Evolutionary conservation across 192 early-diverging fungal species (phyloP).

Genomic region (Mortierella alpina): DNA sequence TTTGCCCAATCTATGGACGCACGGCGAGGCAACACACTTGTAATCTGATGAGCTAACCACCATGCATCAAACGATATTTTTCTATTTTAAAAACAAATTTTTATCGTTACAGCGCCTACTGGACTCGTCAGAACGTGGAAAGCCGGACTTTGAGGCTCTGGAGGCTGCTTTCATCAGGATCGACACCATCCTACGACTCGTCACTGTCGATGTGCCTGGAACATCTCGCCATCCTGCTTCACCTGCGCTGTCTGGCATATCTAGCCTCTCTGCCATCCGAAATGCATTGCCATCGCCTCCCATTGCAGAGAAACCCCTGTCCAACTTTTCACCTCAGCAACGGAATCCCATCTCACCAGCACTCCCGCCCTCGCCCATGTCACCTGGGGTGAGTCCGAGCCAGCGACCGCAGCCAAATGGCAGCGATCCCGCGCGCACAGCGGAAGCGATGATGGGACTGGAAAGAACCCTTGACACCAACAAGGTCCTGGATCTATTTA

Average conservation of each 20-base stretch:
- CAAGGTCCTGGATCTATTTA: slow-evolving; percentile 60
- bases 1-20: neutral
- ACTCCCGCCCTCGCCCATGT: slow-evolving; percentile 34
- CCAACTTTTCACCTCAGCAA: slow-evolving; percentile 28
- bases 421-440: neutral
- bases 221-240: slow-evolving; percentile 50
- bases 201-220: slow-evolving; percentile 42
- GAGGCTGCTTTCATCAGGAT: slow-evolving; percentile 54
- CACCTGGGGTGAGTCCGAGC: slow-evolving; percentile 34
- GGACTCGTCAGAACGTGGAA: slow-evolving; percentile 57
- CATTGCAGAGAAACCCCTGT: slow-evolving; percentile 20
- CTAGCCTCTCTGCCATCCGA: slow-evolving; percentile 38
- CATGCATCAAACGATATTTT: neutral
- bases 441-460: slow-evolving; percentile 38
- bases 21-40: neutral
- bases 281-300: slow-evolving; percentile 46
- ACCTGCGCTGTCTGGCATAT: slow-evolving; percentile 48
- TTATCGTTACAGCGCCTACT: slow-evolving; percentile 45
- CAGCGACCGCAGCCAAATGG: slow-evolving; percentile 7
- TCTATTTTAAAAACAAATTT: neutral
- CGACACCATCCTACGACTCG: slow-evolving; percentile 58
- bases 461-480: slow-evolving; percentile 56
- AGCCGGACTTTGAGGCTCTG: slow-evolving; percentile 55
- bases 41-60: neutral
- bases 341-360: slow-evolving; percentile 26